Evolutionary conservation across 306 rosid species (phyloP), one percentile per base, ranked within the genome.

Genomic region (Trifolium subterraneum): DNA sequence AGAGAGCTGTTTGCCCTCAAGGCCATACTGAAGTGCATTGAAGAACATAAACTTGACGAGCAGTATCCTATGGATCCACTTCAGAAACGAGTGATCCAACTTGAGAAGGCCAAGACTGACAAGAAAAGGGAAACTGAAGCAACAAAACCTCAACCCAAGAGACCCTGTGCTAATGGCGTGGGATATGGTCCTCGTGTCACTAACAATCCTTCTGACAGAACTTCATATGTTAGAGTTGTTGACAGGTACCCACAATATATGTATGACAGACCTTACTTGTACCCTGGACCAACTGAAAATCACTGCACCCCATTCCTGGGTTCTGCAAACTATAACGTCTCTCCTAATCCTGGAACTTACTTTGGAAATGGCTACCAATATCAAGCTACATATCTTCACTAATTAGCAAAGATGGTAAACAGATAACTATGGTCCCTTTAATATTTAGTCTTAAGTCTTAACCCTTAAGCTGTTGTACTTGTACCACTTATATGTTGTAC

Each of bases 81-180:
- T 55, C 97, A 94, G 64, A 94, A 88, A 52, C 87, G 89, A 70
- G 83, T 94, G 19, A 1, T 81, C 64, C 95, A 81, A 74, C 83
- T 94, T 44, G 98, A 94, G 85, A 94, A 88, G 80, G 96, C 93
- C 63, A 94, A 91, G 78, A 97, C 98, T n/a, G 97, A 91, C 77
- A 91, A 88, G 89, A 94, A 91, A 81, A 85, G 96, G 78, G 97
- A 82, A 77, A 87, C 96, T 0, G 98, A 94, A 85, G 86, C 89
- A 0, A 76, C 96, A 48, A 94, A 90, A 76, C 98, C 98, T 81
- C 98, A 91, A 80, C 93, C 98, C 5, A 94, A 94, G 87, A 87
- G 98, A 81, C 98, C 98, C 64, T 95, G 98, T 0, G 98, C 96
- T 7, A 91, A 88, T 19, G 85, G 90, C 3, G 89, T 73, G 0